Base-by-base conservation (phyloP, 2,329 filamentous ascomycete species). In the Curvularia spicifera region DNA sequence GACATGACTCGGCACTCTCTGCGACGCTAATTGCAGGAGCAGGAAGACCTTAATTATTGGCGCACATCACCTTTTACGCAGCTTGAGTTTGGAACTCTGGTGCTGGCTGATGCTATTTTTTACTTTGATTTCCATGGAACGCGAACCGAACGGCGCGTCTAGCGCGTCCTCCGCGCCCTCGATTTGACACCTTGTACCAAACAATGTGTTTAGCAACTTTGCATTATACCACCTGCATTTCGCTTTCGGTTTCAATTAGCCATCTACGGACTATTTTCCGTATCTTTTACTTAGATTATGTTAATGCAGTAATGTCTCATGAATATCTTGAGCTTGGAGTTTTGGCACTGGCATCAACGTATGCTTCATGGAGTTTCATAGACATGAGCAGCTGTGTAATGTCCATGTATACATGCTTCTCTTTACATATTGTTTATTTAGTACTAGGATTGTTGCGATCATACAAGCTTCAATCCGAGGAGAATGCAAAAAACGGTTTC, bases 231-330 rank as follows among this genome's bases (percentile, higher is more conserved):
- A 26, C 5, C 22, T 28, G 9, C 12, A 22, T 26, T 33, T 15
- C n/a, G 20, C 22, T 35, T 37, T n/a, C 15, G 29, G 2, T 44
- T 15, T 29, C 26, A 29, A 15, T 20, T 12, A 18, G 13, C 40
- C 18, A 15, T 39, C 13, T 46, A 37, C 42, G 26, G 10, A 29
- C 15, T 44, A n/a, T 53, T 24, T 39, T 6, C 20, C 20, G 42
- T 43, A 8, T 2, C 7, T 42, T 9, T n/a, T 20, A 10, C 18
- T 29, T 31, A 40, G 29, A 10, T 13, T 5, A 53, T 53, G 44
- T 53, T 57, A 52, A 53, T 53, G 52, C 37, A 51, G 52, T 47
- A 52, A 59, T 56, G 57, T 56, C 43, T 53, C 39, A 44, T 48
- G 31, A 47, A 47, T 12, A 31, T 12, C 10, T 10, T 31, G 29